Base-by-base conservation (phyloP, 1,284 basidiomycete species). In the Stygiomarasmius scandens region DNA sequence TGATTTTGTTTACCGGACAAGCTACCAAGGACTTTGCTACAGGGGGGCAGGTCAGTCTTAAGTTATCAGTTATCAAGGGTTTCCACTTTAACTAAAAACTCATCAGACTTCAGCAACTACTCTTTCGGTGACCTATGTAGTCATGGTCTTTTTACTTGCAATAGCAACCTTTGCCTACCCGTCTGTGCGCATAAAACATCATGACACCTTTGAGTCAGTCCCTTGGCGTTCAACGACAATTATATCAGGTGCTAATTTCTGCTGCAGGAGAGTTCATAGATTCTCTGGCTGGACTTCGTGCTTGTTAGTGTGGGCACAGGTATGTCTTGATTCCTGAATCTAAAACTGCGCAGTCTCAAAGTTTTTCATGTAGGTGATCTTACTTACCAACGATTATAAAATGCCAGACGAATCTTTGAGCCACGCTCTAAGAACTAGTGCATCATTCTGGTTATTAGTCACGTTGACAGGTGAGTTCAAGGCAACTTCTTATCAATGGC, bases 271-370 rank as follows among this genome's bases (percentile, higher is more conserved):
- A 34, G 75, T 77, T 8, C 84, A 85, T 67, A 79, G 83, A 50
- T 83, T 83, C 70, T 66, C 81, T 24, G 84, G 84, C 20, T 86
- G 83, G 83, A 73, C 74, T 12, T 77, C 78, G 20, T 78, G 79
- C 1, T 76, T 72, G 22, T 69, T 85, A 47, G 78, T 85, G 6
- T 85, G 83, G 82, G 69, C 68, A n/a, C 80, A 84, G 72, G 80
- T 80, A 45, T n/a, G 71, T 65, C 22, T 11, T 8, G 22, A 6
- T 32, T 32, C 12, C 46, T 19, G 44, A 9, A 32, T 6, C 12
- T 12, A 32, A 25, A 43, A 36, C 23, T n/a, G n/a, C 36, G 12
- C 6, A 32, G 5, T 32, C 12, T 32, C 12, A 12, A 32, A 32
- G 29, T 32, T 12, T n/a, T 5, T 12, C 29, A 12, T 32, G 6